Base-by-base conservation (phyloP, 1,284 basidiomycete species). In the Naganishia albida region DNA sequence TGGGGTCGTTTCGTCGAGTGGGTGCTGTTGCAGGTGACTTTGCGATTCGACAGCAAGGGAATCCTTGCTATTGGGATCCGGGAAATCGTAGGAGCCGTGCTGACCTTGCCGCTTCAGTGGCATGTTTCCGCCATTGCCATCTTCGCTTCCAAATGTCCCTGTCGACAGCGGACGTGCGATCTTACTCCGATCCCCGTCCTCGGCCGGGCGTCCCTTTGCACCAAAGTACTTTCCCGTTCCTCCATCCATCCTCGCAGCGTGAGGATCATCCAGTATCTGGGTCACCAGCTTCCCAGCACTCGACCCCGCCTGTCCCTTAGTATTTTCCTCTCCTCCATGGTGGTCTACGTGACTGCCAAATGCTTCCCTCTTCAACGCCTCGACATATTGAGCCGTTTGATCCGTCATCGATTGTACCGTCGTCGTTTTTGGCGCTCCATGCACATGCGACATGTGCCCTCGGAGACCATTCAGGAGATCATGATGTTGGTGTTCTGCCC, bases 371-470 rank as follows among this genome's bases (percentile, higher is more conserved):
- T 60, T 50, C 15, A 60, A 3, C 16, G 57, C 46, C 25, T 23
- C 57, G 6, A 50, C 26, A 25, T 39, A 50, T n/a, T 60, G 57
- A 25, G 57, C 57, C 34, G 57, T 60, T 26, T 60, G 57, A 26
- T 60, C 44, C 25, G 38, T 50, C 30, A 60, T 48, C 34, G 57
- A 60, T 50, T 60, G 34, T 34, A 46, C 46, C 2, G 57, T 60
- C 15, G 23, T 13, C 23, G 57, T 50, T 40, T 40, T 38, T 13
- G 57, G 57, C 15, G 57, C 23, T 25, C 57, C 57, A 20, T 50
- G 57, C 1, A 40, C 46, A 18, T 60, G 10, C n/a, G 57, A 23
- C 16, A 40, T 10, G 15, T 49, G 57, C 7, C 20, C 18, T 3
- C 39, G 57, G 12, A 60, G 34, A 1, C n/a, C 43, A 18, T 20